phyloP scores from a whole-genome alignment of 306 rosid species.

The Sicyos baderoa region DNA sequence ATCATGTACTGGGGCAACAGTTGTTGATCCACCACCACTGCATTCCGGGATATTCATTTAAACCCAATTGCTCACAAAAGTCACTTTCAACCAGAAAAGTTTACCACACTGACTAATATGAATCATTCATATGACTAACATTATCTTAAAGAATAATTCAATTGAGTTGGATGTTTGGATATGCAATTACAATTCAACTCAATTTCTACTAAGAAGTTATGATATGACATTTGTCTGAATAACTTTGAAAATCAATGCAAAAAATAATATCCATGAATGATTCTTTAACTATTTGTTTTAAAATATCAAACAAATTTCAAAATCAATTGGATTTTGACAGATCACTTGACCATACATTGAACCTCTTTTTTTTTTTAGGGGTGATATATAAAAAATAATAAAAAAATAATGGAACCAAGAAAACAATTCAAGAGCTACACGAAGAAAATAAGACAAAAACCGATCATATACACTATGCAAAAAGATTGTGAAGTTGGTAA shows the following conservation, averaged over 20 bases:
- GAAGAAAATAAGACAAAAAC: not conserved
- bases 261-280: not conserved
- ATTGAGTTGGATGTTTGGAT: not conserved
- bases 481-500: not conserved
- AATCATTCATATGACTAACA: too few relatives aligned
- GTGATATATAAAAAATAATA: not conserved
- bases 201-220: not conserved
- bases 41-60: not conserved
- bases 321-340: not conserved
- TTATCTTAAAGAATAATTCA: not conserved
- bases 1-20: conserved; percentile 95
- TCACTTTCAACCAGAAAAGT: not conserved
- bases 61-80: conserved; percentile 8
- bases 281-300: not conserved
- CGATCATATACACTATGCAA: not conserved
- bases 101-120: not conserved
- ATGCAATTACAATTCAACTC: not conserved
- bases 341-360: not conserved
- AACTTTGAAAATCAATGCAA: not conserved
- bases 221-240: not conserved
- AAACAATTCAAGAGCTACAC: not conserved
- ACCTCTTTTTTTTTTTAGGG: not conserved
- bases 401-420: not conserved
- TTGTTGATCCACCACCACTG: conserved; percentile 98
- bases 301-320: not conserved